Percentiles rank a stretch among this genome's conserved stretches.
Evolutionary conservation across 2,329 filamentous ascomycete genomes (phyloP).

Genomic region (Taxawa tesnikishii): DNA sequence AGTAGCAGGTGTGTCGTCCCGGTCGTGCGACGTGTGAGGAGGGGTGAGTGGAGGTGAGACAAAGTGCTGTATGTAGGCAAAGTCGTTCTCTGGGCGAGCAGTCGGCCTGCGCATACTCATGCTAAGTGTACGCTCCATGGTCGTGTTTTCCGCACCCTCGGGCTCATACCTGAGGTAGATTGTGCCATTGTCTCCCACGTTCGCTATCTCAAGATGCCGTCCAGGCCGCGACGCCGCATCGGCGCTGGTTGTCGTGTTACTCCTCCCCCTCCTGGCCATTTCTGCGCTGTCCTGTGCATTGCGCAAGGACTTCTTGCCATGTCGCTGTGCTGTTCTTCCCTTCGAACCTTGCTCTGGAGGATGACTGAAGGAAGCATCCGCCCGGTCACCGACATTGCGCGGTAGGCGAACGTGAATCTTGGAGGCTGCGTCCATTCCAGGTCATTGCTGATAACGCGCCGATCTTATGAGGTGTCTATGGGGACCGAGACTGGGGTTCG

Average conservation of each 20-base stretch:
- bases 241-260: conserved; percentile 3
- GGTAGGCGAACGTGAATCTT: not conserved
- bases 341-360: not conserved
- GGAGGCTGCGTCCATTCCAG: not conserved
- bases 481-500: no score
- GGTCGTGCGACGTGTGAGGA: not conserved
- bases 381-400: not conserved
- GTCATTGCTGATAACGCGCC: no score
- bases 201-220: conserved; percentile 29
- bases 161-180: conserved; percentile 29
- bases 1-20: no score
- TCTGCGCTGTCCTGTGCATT: conserved; percentile 8
- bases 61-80: not conserved
- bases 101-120: conserved; percentile 3
- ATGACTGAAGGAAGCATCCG: not conserved
- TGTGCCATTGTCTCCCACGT: conserved; percentile 29
- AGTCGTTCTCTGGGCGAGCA: conserved; percentile 1
- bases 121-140: conserved; percentile 4
- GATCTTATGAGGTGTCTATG: no score
- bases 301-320: conserved; percentile 6
- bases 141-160: not conserved
- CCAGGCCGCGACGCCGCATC: not conserved
- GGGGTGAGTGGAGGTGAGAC: not conserved
- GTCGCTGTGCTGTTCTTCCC: not conserved
- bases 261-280: conserved; percentile 4